These are phyloP conservation scores for Nemania sp. DNA, from an alignment of 2,329 filamentous ascomycete species.

Conservation along the genomic window DNA sequence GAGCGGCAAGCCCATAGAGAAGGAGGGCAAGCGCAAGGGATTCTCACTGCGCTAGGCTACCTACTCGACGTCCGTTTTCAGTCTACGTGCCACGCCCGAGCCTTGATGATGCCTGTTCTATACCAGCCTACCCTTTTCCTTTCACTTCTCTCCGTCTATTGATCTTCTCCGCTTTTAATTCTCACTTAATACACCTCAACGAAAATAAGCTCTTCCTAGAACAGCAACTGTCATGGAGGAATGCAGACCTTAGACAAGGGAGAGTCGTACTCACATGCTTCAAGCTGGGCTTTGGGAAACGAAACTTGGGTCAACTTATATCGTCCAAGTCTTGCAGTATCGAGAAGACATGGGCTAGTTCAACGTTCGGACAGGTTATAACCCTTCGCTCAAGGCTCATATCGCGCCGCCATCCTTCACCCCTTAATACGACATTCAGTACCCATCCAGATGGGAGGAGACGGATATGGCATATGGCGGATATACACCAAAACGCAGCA, in stretches of 20 bases:
- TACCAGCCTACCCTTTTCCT: constrained; percentile 60
- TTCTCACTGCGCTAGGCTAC: constrained; percentile 89
- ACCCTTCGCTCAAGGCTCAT: constrained; percentile 28
- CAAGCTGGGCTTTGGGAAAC: constrained; percentile 26
- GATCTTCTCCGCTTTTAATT: constrained; percentile 51
- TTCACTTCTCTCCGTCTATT: constrained; percentile 44
- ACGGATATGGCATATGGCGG: constrained; percentile 34
- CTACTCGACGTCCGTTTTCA: constrained; percentile 32
- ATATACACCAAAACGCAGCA: constrained; percentile 35
- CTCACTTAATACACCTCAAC: constrained; percentile 49
- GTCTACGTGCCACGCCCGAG: constrained; percentile 59
- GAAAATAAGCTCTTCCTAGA: constrained; percentile 38
- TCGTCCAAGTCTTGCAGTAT: constrained; percentile 4
- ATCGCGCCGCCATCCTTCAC: constrained; percentile 17
- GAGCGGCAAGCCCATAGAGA: constrained; percentile 92
- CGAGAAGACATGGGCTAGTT: constrained; percentile 20
- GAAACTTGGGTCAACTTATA: constrained; percentile 17
- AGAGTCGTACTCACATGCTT: constrained; percentile 20
- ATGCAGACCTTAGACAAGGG: constrained; percentile 7
- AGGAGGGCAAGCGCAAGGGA: constrained; percentile 98
- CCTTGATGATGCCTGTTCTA: constrained; percentile 64
- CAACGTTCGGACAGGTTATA: constrained; percentile 32
- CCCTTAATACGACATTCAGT: constrained; percentile 27
- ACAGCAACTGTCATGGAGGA: constrained; percentile 30
- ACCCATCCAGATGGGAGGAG: constrained; percentile 25